phyloP scores from a whole-genome alignment of 2,329 filamentous ascomycete genomes.

The Colletotrichum falcatum region DNA sequence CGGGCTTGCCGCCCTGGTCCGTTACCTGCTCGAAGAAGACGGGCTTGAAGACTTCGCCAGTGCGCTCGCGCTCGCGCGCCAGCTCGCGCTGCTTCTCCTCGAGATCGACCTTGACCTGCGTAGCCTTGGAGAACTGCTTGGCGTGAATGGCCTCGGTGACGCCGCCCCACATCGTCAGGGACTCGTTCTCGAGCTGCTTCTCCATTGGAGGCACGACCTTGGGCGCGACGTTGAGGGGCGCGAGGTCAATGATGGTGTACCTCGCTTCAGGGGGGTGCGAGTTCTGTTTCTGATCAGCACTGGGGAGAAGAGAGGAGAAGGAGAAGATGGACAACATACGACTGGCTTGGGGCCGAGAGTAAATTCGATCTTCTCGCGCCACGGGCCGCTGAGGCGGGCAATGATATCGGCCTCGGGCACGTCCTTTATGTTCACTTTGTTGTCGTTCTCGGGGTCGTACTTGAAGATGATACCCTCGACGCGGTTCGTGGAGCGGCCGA shows the following conservation, averaged over 20 bases:
- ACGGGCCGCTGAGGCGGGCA: slow-evolving; percentile 84
- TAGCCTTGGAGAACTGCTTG: slow-evolving; percentile 88
- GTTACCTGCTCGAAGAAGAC: slow-evolving; percentile 81
- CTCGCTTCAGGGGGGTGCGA: slow-evolving; percentile 69
- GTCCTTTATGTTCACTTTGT: slow-evolving; percentile 82
- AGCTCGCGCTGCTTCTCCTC: slow-evolving; percentile 91
- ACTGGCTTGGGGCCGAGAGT: slow-evolving; percentile 70
- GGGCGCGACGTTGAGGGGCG: slow-evolving; percentile 81
- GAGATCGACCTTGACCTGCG: slow-evolving; percentile 87
- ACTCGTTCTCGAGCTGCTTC: slow-evolving; percentile 89
- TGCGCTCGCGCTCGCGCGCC: slow-evolving; percentile 81
- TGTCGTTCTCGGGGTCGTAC: slow-evolving; percentile 89
- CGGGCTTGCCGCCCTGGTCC: slow-evolving; percentile 67
- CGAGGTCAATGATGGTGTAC: slow-evolving; percentile 86
- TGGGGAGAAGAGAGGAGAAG: slow-evolving; percentile 27
- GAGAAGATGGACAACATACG: slow-evolving; percentile 58
- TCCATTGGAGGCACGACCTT: slow-evolving; percentile 85
- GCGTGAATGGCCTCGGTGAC: slow-evolving; percentile 88
- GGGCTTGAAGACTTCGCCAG: slow-evolving; percentile 81
- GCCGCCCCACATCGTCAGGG: slow-evolving; percentile 84
- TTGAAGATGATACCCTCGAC: slow-evolving; percentile 92
- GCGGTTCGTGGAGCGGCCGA: slow-evolving; percentile 90
- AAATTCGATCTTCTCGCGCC: slow-evolving; percentile 79
- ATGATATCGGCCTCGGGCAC: slow-evolving; percentile 88
- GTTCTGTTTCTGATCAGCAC: slow-evolving; percentile 47